Conservation (phyloP, 2,329 filamentous ascomycete genomes). For the Diplocarpon rosae region DNA sequence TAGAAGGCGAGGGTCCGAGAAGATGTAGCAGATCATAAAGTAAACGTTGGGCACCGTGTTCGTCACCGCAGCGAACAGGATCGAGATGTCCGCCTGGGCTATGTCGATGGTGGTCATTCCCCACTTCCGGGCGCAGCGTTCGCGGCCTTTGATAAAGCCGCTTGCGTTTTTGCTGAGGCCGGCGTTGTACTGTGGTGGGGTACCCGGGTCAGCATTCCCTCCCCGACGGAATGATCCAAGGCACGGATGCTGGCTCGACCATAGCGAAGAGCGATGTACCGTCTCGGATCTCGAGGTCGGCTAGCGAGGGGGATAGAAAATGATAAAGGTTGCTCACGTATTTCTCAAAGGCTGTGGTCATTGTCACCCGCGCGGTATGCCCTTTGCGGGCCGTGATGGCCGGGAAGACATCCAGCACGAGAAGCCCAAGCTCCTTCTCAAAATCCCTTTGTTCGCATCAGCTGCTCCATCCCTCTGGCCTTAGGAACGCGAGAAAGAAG, state of each 20-base stretch:
- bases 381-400: slow-evolving; percentile 9
- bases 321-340: neutral
- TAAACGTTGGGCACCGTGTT: slow-evolving; percentile 31
- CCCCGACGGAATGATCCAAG: too few species aligned
- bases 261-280: too few species aligned
- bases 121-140: slow-evolving; percentile 2
- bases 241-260: too few species aligned
- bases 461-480: too few species aligned
- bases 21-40: slow-evolving; percentile 29
- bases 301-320: too few species aligned
- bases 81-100: slow-evolving; percentile 23
- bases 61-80: slow-evolving; percentile 23
- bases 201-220: too few species aligned
- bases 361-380: slow-evolving; percentile 3
- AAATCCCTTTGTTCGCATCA: slow-evolving; percentile 7
- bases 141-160: slow-evolving; percentile 5
- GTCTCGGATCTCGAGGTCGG: too few species aligned
- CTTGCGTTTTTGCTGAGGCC: slow-evolving; percentile 6
- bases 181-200: neutral
- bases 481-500: too few species aligned
- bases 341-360: slow-evolving; percentile 4
- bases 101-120: slow-evolving; percentile 4
- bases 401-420: slow-evolving; percentile 6
- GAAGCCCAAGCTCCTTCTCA: slow-evolving; percentile 8
- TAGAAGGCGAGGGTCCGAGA: slow-evolving; percentile 24